Base-by-base conservation (phyloP, 805 yeast species). In the Ogataea philodendri region DNA sequence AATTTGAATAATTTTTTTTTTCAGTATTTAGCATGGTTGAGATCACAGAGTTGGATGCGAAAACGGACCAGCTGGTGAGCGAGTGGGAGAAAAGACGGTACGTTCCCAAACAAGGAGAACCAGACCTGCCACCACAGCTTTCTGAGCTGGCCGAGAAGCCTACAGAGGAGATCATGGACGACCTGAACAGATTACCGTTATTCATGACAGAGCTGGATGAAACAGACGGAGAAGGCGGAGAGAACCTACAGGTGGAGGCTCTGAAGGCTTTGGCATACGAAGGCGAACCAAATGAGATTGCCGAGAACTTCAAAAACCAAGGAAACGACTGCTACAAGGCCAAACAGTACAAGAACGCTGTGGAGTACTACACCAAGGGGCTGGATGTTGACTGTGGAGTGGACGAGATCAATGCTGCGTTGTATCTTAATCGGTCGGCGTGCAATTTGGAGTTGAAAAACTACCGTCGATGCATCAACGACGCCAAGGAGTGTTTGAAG, bases 281-380 rank as follows among this genome's bases (percentile, higher is more conserved):
- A 32, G 98, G 97, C 28, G 95, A 87, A 45, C 96, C 97, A 0
- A 80, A 83, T 51, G 98, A 93, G 54, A 68, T 88, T 22, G 97
- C 97, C 4, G 70, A 76, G 15, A 89, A 88, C 54, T 93, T 89
- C 66, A 87, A 88, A 45, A 80, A 75, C 42, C 97, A 90, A 56
- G 99, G 98, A 5, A 93, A 94, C 58, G 97, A 87, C 10, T 74
- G 84, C 40, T 93, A 72, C 63, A 81, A 76, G 56, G 65, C 66
- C 7, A 85, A 81, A 49, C 76, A 80, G 50, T 93, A 74, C 62
- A 71, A 74, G 37, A 76, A 77, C 45, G 98, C 98, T 0, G 67
- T 85, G 26, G 82, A 76, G 36, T 81, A 68, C 52, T 93, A 93
- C 52, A 78, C 81, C 21, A 79, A 84, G 54, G 97, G 94, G 2